phyloP scores from a whole-genome alignment of 331 rosid species.

The Quercus tomentella region DNA sequence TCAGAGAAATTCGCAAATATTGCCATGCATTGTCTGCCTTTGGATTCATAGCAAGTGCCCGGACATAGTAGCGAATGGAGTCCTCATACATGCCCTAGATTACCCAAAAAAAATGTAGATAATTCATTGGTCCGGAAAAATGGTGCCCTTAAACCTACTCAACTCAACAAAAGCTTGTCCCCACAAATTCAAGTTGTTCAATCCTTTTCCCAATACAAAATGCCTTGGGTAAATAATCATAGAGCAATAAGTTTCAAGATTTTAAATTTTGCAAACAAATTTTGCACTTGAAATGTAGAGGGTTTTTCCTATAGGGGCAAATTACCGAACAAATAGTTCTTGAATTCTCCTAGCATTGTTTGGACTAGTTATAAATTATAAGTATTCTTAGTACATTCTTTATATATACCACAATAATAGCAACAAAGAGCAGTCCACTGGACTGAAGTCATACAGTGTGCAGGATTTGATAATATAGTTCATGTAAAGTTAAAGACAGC shows the following conservation, averaged over 20 bases:
- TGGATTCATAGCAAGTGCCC: slow-evolving; percentile 99
- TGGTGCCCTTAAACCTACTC: not conserved
- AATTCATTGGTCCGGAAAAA: not conserved
- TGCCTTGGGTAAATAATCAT: not conserved
- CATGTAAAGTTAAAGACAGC: not conserved
- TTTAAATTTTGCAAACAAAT: not conserved
- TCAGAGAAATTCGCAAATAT: slow-evolving; percentile 87
- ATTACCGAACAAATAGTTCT: not conserved
- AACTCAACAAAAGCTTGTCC: not conserved
- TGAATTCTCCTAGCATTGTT: not conserved
- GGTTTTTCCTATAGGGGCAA: not conserved
- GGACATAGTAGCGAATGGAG: slow-evolving; percentile 86
- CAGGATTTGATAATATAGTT: not conserved
- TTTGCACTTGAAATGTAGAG: not conserved
- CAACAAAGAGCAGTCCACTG: not conserved
- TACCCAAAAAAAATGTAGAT: not conserved
- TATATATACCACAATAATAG: not conserved
- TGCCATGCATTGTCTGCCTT: slow-evolving; percentile 99
- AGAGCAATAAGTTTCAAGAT: not conserved
- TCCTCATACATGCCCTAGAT: slow-evolving; percentile 86
- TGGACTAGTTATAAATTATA: not conserved
- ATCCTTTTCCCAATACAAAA: not conserved
- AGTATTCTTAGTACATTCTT: not conserved
- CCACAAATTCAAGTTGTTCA: not conserved
- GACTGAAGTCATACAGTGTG: not conserved